Evolutionary conservation across 169 alveolate genomes (phyloP), one percentile per base, ranked within the genome.

Genomic region (Cryptosporidium muris): DNA sequence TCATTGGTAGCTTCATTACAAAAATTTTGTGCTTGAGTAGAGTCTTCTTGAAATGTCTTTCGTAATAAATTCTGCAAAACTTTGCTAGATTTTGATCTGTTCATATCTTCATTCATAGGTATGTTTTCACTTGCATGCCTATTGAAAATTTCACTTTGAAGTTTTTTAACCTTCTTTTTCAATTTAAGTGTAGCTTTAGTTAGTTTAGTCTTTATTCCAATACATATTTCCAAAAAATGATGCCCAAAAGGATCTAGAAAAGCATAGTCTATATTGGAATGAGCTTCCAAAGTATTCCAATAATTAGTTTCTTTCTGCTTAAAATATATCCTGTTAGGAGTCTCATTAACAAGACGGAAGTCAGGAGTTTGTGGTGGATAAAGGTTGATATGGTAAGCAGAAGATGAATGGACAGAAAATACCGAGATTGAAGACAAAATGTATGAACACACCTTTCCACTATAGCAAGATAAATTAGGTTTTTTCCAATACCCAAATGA

Each of bases 351-450:
- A 5, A 66, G 51, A 37, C 65, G 38, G 42, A 66, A 66, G 9
- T 66, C 81, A 5, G 81, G 81, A 43, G 54, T 66, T 37, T 66
- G 81, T 8, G 81, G 54, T 36, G 81, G 81, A 53, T 66, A 66
- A 7, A 66, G 42, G 43, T 66, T 66, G 16, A 66, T 66, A 9
- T 66, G 81, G 37, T 66, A 66, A 9, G 81, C 51, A 40, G 81
- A 52, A 11, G 81, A 66, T 36, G 81, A 66, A 38, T 66, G 51
- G 38, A 66, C 54, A 25, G 81, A 66, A 7, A 52, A 66, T 4
- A 66, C 54, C 3, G 81, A 66, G 14, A 66, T 52, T 4, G 81
- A 66, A 40, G 81, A 66, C 16, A 66, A 60, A 16, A 66, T 52
- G 43, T 66, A 66, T 7, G 63, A 52, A 53, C 54, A 9, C 81